Evolutionary conservation across 257 asterid genomes (phyloP), one percentile per base, ranked within the genome.

Genomic region (Cinchona pubescens): DNA sequence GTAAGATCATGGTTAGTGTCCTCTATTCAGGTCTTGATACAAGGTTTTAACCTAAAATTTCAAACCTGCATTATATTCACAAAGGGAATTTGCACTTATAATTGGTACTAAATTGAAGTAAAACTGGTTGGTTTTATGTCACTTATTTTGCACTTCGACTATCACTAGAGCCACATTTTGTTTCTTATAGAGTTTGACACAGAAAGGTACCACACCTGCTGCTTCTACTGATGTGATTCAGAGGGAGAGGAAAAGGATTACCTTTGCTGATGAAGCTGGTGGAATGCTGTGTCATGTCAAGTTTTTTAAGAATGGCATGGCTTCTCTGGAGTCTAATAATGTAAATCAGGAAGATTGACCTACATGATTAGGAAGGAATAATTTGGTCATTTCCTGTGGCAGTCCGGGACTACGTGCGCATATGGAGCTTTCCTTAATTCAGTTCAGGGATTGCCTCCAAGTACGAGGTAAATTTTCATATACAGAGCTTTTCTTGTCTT

Each of bases 241-340:
- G 15, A 81, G 81, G 76, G 88, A 84, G 79, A 76, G 78, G 77
- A 90, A 87, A 76, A 92, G 85, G 84, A 89, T 94, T 56, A 76
- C 76, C 71, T 92, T 94, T 83, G 97, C 98, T 2, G 98, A 94
- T 78, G 98, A 92, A 86, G 90, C 93, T 64, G 98, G 97, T 63
- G 95, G 91, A 76, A 73, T 76, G 79, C 96, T 94, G 35, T 92
- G 97, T 56, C 89, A 87, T 74, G 84, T 90, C 85, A 94, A 84
- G 84, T 82, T 76, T 74, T 88, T 88, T 58, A 83, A 82, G 61
- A 78, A 81, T 61, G 86, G 69, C n/a, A 56, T 29, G 76, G 79
- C 77, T 40, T 74, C 86, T 30, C 81, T 79, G 49, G 79, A 79
- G 25, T 58, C 88, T 69, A 71, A 63, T 65, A 73, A 40, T 35